phyloP scores from a whole-genome alignment of 768 basidiomycete species.

The Tremella yokohamensis region DNA sequence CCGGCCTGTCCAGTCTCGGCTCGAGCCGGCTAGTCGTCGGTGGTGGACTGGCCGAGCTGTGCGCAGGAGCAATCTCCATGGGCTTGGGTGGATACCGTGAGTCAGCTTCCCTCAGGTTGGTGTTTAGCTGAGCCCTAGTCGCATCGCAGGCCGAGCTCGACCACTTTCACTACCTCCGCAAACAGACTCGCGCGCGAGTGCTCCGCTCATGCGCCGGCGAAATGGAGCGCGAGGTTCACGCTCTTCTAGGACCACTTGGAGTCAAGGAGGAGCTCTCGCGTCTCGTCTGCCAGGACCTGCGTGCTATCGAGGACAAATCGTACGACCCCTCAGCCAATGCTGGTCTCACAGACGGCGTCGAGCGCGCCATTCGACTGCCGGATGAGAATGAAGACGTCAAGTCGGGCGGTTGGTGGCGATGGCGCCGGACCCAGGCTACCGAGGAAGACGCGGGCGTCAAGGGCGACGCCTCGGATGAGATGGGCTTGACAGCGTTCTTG shows the following conservation, averaged over 20 bases:
- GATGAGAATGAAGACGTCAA: background rate
- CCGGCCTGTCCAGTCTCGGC: constrained; percentile 67
- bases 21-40: constrained; percentile 87
- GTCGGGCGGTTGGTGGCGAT: constrained; percentile 22
- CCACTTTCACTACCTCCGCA: constrained; percentile 77
- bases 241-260: constrained; percentile 81
- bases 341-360: constrained; percentile 27
- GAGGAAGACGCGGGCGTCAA: constrained; percentile 62
- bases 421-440: constrained; percentile 22
- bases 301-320: constrained; percentile 52
- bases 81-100: constrained; percentile 82
- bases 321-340: constrained; percentile 13
- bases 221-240: constrained; percentile 91
- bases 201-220: constrained; percentile 83
- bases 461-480: constrained; percentile 64
- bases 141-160: constrained; percentile 96
- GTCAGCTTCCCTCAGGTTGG: constrained; percentile 2
- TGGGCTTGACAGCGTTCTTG: constrained; percentile 88
- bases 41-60: constrained; percentile 91
- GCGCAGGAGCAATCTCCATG: constrained; percentile 96
- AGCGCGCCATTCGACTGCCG: constrained; percentile 7
- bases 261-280: constrained; percentile 77
- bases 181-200: constrained; percentile 76
- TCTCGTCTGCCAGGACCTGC: constrained; percentile 70
- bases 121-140: constrained; percentile 51